Base-by-base conservation (phyloP, 805 yeast species). In the Wickerhamomyces chambardii region DNA sequence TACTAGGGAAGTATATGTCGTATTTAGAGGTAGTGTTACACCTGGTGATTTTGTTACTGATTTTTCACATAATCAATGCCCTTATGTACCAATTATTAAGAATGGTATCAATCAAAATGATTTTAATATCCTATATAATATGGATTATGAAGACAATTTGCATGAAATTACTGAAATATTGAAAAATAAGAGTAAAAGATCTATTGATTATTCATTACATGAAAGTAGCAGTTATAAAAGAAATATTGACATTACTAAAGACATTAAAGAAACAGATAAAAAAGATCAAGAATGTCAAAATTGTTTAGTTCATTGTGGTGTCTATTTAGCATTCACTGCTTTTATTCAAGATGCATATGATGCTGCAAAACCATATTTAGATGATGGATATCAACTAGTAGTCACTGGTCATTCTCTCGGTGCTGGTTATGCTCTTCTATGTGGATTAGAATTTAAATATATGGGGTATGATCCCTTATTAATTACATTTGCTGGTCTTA, bases 391-490 rank as follows among this genome's bases (percentile, higher is more conserved):
- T 49, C 50, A 61, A 16, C 38, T 81, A 5, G 63, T 70, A 2
- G 64, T 79, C 2, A 61, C 77, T 1, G 94, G 94, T 0, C 95
- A 84, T 55, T 84, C 92, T 0, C 55, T 84, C 29, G 89, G 87
- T 4, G 94, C 79, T 6, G 87, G 89, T 0, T 53, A 80, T 34
- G 79, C 87, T 2, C 56, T 66, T 4, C 55, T 84, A 25, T 67
- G 73, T 8, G 90, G 82, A 0, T 62, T 75, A 17, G 92, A 83
- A 46, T 61, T 78, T 32, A 56, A 67, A 36, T 46, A 73, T 15
- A 42, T 70, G 48, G 85, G 84, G 0, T 59, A 58, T 37, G 52
- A 70, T 7, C 80, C 83, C 1, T 49, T 67, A 28, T 72, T 79
- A 1, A 54, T 80, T 15, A 64, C 82, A 1, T 76, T 59, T 56